These are phyloP conservation scores for Phialophora macrospora DNA, from an alignment of 2,329 filamentous ascomycete species.

Conservation along the genomic window DNA sequence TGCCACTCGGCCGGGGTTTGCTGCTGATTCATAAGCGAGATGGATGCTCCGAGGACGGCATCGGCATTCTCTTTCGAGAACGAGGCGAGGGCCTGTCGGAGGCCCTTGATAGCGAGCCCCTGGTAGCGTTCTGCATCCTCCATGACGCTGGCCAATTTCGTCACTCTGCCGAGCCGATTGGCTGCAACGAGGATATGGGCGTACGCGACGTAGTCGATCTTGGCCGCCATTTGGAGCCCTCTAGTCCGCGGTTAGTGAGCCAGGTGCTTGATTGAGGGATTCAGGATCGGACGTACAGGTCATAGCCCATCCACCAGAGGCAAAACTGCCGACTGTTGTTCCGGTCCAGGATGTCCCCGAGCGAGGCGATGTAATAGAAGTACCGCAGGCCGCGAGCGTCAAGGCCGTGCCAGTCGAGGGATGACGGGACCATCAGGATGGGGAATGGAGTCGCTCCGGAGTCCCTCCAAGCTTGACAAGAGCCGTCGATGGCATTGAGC, in stretches of 20 bases:
- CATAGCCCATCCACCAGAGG: conserved; percentile 17
- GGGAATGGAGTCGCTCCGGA: conserved; percentile 6
- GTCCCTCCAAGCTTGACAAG: conserved; percentile 19
- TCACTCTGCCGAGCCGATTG: conserved; percentile 11
- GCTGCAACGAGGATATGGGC: conserved; percentile 19
- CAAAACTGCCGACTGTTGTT: conserved; percentile 9
- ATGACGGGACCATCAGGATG: conserved; percentile 5
- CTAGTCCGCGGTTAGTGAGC: background rate
- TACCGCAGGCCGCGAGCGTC: conserved; percentile 17
- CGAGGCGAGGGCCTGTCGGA: conserved; percentile 80
- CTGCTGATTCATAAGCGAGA: conserved; percentile 62
- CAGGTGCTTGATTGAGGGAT: background rate
- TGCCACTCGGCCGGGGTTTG: conserved; percentile 12
- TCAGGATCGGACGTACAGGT: conserved; percentile 7
- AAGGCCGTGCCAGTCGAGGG: conserved; percentile 17
- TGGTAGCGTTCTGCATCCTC: conserved; percentile 66
- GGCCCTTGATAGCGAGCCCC: conserved; percentile 78
- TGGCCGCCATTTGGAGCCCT: conserved; percentile 16
- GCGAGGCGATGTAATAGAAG: conserved; percentile 12
- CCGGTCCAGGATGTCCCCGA: conserved; percentile 6
- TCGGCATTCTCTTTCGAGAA: conserved; percentile 88
- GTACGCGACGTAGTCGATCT: conserved; percentile 19
- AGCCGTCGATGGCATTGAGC: conserved; percentile 11
- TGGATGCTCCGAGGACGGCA: conserved; percentile 84
- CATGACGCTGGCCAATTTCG: conserved; percentile 14